Conservation (phyloP, 495 filamentous ascomycete genomes). For the Daldinia grandis region DNA sequence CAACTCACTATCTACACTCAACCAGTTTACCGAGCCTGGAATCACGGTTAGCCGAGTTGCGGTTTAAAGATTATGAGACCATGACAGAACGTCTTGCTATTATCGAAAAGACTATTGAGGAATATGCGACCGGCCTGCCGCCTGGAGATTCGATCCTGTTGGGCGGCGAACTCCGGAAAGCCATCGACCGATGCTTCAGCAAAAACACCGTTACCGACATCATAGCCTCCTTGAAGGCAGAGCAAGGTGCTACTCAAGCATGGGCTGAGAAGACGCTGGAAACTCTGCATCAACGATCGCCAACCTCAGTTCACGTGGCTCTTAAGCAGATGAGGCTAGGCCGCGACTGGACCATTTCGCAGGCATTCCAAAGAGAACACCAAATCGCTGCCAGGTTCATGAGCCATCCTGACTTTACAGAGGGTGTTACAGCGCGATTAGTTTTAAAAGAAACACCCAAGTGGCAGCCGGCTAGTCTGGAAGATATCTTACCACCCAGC, state of each 20-base stretch:
- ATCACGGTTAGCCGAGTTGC: slow-evolving; percentile 84
- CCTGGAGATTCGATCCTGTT: slow-evolving; percentile 70
- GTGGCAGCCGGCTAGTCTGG: slow-evolving; percentile 77
- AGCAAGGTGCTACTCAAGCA: slow-evolving; percentile 56
- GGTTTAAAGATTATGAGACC: slow-evolving; percentile 77
- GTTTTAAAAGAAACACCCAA: slow-evolving; percentile 68
- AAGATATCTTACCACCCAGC: slow-evolving; percentile 60
- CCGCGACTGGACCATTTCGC: slow-evolving; percentile 73
- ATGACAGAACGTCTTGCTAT: slow-evolving; percentile 68
- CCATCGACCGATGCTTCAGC: slow-evolving; percentile 86
- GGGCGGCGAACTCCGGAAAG: slow-evolving; percentile 69
- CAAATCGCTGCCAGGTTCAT: slow-evolving; percentile 84
- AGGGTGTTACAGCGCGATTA: slow-evolving; percentile 81
- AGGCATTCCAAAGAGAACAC: slow-evolving; percentile 86
- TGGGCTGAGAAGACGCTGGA: slow-evolving; percentile 82
- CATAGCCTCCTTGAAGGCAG: slow-evolving; percentile 68
- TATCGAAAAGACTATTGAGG: slow-evolving; percentile 88
- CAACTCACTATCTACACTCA: slow-evolving; percentile 95
- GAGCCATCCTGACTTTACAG: slow-evolving; percentile 83
- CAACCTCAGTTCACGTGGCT: slow-evolving; percentile 83
- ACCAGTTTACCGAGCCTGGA: slow-evolving; percentile 81
- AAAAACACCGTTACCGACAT: slow-evolving; percentile 74
- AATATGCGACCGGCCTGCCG: slow-evolving; percentile 85
- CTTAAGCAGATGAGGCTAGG: slow-evolving; percentile 82
- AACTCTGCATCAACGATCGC: slow-evolving; percentile 77